Percentiles rank a stretch among this genome's conserved stretches.
phyloP scores from a whole-genome alignment of 2,329 filamentous ascomycete species.

The Colletotrichum gigasporum region DNA sequence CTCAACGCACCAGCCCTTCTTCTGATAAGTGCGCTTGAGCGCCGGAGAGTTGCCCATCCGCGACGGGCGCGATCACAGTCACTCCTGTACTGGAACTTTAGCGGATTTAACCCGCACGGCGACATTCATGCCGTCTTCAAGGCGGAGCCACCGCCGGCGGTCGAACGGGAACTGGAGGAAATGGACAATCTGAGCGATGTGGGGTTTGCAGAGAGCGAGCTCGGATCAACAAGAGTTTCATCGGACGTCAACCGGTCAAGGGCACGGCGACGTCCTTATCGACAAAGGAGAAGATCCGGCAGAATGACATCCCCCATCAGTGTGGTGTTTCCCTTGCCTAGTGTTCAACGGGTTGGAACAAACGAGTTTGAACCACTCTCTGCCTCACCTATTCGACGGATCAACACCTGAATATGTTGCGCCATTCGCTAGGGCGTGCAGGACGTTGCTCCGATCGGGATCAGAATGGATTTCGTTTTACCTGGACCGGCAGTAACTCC shows the following conservation, averaged over 20 bases:
- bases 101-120: slow-evolving; percentile 61
- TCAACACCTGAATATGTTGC: not conserved
- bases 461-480: too few species aligned
- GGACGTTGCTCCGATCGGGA: too few species aligned
- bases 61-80: slow-evolving; percentile 54
- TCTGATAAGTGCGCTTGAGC: slow-evolving; percentile 68
- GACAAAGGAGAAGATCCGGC: slow-evolving; percentile 7
- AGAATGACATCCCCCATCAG: slow-evolving; percentile 29
- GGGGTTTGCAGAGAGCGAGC: slow-evolving; percentile 23
- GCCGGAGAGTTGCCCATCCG: slow-evolving; percentile 48
- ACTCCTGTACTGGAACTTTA: slow-evolving; percentile 31
- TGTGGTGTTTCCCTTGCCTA: slow-evolving; percentile 25
- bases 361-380: slow-evolving; percentile 25
- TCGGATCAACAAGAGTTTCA: not conserved
- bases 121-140: slow-evolving; percentile 70
- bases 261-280: slow-evolving; percentile 5
- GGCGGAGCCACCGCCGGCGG: slow-evolving; percentile 59
- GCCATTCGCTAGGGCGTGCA: too few species aligned
- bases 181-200: slow-evolving; percentile 31
- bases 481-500: too few species aligned
- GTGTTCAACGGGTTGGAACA: slow-evolving; percentile 7
- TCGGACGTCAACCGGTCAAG: slow-evolving; percentile 6
- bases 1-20: slow-evolving; percentile 73
- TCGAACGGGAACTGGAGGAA: slow-evolving; percentile 42
- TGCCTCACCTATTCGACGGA: not conserved